These are phyloP conservation scores for Xylaria grammica DNA, from an alignment of 495 filamentous ascomycete species.

Conservation along the genomic window DNA sequence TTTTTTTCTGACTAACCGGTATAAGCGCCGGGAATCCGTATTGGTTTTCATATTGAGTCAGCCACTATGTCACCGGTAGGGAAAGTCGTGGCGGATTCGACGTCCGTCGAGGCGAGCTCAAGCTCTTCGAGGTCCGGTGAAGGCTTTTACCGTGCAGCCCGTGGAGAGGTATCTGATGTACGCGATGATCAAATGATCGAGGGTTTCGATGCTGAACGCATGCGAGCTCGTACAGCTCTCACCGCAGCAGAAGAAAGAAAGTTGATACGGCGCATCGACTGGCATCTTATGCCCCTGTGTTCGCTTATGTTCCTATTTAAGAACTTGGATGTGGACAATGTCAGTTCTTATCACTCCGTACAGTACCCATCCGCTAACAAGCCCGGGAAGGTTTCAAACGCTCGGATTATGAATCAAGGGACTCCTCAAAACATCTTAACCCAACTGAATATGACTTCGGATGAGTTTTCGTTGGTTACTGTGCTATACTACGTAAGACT, in stretches of 20 bases:
- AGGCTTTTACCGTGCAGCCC: constrained; percentile 27
- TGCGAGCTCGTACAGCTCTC: constrained; percentile 45
- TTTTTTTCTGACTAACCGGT: too few relatives aligned
- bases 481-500: constrained; percentile 42
- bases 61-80: constrained; percentile 28
- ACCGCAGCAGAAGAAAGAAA: constrained; percentile 50
- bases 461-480: constrained; percentile 39
- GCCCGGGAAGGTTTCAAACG: constrained; percentile 43
- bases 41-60: not conserved
- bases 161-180: constrained; percentile 23
- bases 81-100: constrained; percentile 30
- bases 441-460: constrained; percentile 42
- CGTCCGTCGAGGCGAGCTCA: constrained; percentile 21
- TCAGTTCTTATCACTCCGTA: constrained; percentile 20
- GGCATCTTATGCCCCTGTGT: constrained; percentile 50
- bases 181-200: constrained; percentile 33
- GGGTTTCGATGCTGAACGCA: constrained; percentile 49
- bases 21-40: too few relatives aligned
- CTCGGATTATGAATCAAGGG: constrained; percentile 46
- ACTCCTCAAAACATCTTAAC: constrained; percentile 51
- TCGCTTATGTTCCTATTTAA: constrained; percentile 54
- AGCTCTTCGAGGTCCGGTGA: constrained; percentile 33
- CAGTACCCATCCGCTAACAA: not conserved
- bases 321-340: constrained; percentile 49
- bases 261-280: constrained; percentile 51